phyloP scores from a whole-genome alignment of 1,284 basidiomycete species.

The Cutaneotrichosporon sp. region DNA sequence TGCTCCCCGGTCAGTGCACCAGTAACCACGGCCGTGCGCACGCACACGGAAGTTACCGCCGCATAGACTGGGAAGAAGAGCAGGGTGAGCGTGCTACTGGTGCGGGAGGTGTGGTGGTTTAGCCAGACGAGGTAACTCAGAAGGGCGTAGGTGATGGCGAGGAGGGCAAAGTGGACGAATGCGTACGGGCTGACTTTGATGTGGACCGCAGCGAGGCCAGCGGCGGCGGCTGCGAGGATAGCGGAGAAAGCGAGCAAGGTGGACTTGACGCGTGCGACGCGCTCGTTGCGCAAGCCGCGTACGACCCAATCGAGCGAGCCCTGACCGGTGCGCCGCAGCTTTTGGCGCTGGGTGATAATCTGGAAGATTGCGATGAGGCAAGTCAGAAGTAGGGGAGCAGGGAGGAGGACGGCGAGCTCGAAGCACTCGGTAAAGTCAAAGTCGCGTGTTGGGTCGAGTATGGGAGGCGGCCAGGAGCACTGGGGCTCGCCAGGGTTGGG shows the following conservation, averaged over 20 bases:
- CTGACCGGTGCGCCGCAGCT: conserved; percentile 27
- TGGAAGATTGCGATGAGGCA: conserved; percentile 54
- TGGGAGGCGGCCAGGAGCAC: conserved; percentile 42
- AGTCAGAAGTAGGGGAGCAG: conserved; percentile 59
- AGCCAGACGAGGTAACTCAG: conserved; percentile 50
- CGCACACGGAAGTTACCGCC: conserved; percentile 60
- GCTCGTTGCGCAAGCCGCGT: conserved; percentile 53
- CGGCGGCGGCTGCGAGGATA: conserved; percentile 59
- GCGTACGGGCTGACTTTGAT: conserved; percentile 54
- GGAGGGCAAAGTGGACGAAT: conserved; percentile 27
- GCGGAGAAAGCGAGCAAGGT: conserved; percentile 46
- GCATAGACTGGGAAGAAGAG: conserved; percentile 80
- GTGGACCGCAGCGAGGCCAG: conserved; percentile 58
- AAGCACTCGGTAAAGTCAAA: conserved; percentile 84
- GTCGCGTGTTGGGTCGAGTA: conserved; percentile 60
- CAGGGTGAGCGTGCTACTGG: conserved; percentile 73
- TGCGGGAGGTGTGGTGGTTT: conserved; percentile 75
- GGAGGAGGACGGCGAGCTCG: conserved; percentile 67
- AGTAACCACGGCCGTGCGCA: conserved; percentile 60
- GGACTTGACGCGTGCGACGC: conserved; percentile 62
- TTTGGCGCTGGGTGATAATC: conserved; percentile 49
- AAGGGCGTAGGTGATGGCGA: conserved; percentile 36
- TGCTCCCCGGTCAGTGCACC: conserved; percentile 35
- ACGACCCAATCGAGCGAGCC: conserved; percentile 22
- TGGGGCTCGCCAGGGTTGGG: conserved; percentile 12